Evolutionary conservation across 257 asterid species (phyloP).

Genomic region (Solanum pinnatisectum): DNA sequence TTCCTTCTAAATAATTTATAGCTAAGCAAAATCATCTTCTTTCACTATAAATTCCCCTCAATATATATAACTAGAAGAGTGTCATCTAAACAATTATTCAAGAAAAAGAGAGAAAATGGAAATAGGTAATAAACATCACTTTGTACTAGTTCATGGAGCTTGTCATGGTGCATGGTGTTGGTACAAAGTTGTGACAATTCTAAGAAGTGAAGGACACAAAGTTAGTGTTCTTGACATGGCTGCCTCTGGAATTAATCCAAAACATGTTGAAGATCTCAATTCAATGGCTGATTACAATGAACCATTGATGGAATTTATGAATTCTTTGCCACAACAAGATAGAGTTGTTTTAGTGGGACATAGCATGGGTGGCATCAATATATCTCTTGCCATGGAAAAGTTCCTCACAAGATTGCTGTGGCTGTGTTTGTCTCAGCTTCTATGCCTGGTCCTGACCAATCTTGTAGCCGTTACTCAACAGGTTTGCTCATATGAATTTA

Average conservation of each 20-base stretch:
- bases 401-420: conserved; percentile 16
- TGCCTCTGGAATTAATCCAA: conserved; percentile 23
- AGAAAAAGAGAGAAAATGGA: conserved; percentile 5
- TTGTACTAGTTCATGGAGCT: conserved; percentile 40
- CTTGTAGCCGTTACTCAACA: not conserved
- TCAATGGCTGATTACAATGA: conserved; percentile 20
- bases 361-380: conserved; percentile 29
- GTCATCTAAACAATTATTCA: not conserved
- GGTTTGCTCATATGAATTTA: conserved; percentile 4
- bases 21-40: not conserved
- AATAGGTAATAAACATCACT: conserved; percentile 5
- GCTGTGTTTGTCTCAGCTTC: conserved; percentile 30
- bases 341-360: conserved; percentile 34
- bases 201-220: conserved; percentile 24
- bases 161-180: conserved; percentile 55
- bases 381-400: conserved; percentile 32
- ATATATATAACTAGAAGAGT: not conserved
- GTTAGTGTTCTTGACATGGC: conserved; percentile 47
- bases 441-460: conserved; percentile 24
- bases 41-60: not conserved
- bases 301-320: conserved; percentile 29
- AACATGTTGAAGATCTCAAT: conserved; percentile 10
- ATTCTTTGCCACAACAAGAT: conserved; percentile 14
- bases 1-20: not conserved
- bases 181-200: conserved; percentile 29